A percentile compares a stretch with the other conserved stretches of the same genome.
These are phyloP conservation scores for Spinacia oleracea DNA, from an alignment of 179 eudicot genomes.

Conservation along the genomic window DNA sequence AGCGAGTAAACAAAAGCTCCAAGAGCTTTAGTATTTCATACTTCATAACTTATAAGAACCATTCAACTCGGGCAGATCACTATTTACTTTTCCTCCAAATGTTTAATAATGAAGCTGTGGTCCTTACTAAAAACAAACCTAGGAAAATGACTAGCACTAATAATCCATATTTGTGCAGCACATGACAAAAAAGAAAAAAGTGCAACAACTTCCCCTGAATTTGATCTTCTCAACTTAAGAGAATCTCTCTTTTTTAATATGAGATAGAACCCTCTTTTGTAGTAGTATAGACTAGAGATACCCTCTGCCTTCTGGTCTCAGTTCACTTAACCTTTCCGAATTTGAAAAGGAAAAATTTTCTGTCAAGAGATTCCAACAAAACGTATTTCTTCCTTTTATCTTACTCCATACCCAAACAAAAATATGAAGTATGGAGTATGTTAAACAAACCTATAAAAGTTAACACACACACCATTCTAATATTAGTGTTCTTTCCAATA, in stretches of 20 bases:
- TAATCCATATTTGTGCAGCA: constrained; percentile 11
- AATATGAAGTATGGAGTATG: too few species aligned
- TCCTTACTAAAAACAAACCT: background rate
- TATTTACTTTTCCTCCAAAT: background rate
- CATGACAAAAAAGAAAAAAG: constrained; percentile 3
- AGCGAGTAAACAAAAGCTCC: too few species aligned
- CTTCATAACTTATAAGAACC: constrained; percentile 1
- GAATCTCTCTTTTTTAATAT: background rate
- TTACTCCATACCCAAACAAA: too few species aligned
- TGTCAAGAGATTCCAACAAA: background rate
- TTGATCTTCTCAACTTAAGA: background rate
- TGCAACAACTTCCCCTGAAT: background rate
- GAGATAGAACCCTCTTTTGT: background rate
- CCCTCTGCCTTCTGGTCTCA: background rate
- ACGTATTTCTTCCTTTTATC: background rate
- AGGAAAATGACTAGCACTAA: constrained; percentile 2
- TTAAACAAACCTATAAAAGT: too few species aligned
- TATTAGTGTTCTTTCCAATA: too few species aligned
- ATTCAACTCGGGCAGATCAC: background rate
- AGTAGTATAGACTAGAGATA: background rate
- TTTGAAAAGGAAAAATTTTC: background rate
- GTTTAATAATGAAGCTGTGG: constrained; percentile 6
- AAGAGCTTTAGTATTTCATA: too few species aligned
- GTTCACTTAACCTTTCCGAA: background rate
- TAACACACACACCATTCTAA: too few species aligned